These are phyloP conservation scores for Plasmopara halstedii DNA, from an alignment of 352 stramenopile genomes.

Conservation along the genomic window DNA sequence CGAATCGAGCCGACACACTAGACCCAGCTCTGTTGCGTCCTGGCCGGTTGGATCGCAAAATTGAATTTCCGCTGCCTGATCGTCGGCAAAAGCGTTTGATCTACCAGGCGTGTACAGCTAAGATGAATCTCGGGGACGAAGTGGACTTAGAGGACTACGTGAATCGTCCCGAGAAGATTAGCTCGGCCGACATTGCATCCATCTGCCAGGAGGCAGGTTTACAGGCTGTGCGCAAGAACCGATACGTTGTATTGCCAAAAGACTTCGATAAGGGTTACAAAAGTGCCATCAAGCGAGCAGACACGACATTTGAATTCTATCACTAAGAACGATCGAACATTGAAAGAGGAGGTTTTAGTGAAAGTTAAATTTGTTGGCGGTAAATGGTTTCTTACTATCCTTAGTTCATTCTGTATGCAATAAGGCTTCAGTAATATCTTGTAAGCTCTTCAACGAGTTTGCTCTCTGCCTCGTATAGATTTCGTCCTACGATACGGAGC, in stretches of 20 bases:
- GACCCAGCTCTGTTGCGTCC: slow-evolving; percentile 98
- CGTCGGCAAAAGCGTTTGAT: slow-evolving; percentile 99
- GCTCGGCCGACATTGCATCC: slow-evolving; percentile 95
- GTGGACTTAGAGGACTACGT: slow-evolving; percentile 99
- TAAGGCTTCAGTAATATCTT: not conserved
- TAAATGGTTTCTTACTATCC: too few relatives aligned
- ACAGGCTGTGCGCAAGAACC: slow-evolving; percentile 98
- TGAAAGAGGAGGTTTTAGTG: too few relatives aligned
- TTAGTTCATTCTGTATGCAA: too few relatives aligned
- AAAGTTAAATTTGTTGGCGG: too few relatives aligned
- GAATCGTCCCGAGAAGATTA: slow-evolving; percentile 99
- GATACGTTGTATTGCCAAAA: slow-evolving; percentile 99
- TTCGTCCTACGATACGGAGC: slow-evolving; percentile 4
- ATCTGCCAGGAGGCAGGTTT: slow-evolving; percentile 99
- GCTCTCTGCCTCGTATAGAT: slow-evolving; percentile 10
- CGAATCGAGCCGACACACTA: slow-evolving; percentile 98
- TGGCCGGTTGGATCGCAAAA: slow-evolving; percentile 97
- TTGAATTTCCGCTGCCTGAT: slow-evolving; percentile 99
- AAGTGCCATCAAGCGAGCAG: slow-evolving; percentile 97
- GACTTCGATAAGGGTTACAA: slow-evolving; percentile 99
- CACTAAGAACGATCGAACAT: slow-evolving; percentile 46
- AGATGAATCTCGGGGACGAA: slow-evolving; percentile 99
- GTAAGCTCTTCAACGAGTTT: not conserved
- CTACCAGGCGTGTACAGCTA: slow-evolving; percentile 98
- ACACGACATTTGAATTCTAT: slow-evolving; percentile 99